Base-by-base conservation (phyloP, 1,284 basidiomycete genomes). In the Trametes polyzona region DNA sequence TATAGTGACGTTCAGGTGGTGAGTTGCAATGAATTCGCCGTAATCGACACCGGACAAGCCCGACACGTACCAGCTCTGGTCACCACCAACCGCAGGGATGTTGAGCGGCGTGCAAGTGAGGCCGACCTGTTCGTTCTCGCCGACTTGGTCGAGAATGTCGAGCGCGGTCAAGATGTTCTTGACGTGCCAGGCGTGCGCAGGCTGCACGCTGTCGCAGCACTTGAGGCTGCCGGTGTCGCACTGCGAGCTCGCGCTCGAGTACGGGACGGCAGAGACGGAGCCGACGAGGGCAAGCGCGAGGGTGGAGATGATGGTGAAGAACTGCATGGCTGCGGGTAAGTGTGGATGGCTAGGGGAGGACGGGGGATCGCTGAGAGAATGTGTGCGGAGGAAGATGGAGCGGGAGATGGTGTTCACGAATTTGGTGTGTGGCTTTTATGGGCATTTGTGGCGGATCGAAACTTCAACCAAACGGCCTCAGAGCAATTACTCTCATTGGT, bases 91-190 rank as follows among this genome's bases (percentile, higher is more conserved):
- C 24, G 58, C 44, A 23, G 57, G 41, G 9, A 62, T 41, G 57
- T 49, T 55, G 44, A 72, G 59, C 12, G 70, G 67, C 19, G 62
- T 58, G 63, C 71, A 72, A 11, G 59, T 56, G 9, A 71, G 37
- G 27, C 70, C 71, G 43, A 71, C 61, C 16, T 35, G 33, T 35
- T 59, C 53, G 19, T 57, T 59, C n/a, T 54, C 56, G 14, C 58
- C 35, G 43, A 65, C 54, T 4, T 52, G 21, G 27, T 66, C 43
- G n/a, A 65, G 58, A 21, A 68, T 53, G 3, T 61, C 62, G 21
- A 71, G 53, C 1, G 62, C 48, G 1, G 49, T 53, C 12, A 71
- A 53, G 27, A 69, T 27, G 41, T 26, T 24, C 14, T 36, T 9
- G 16, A 58, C 41, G 24, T 36, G 19, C 16, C 47, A 29, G 2